phyloP scores from a whole-genome alignment of 805 yeast species.

The Saturnispora kantuleensis region DNA sequence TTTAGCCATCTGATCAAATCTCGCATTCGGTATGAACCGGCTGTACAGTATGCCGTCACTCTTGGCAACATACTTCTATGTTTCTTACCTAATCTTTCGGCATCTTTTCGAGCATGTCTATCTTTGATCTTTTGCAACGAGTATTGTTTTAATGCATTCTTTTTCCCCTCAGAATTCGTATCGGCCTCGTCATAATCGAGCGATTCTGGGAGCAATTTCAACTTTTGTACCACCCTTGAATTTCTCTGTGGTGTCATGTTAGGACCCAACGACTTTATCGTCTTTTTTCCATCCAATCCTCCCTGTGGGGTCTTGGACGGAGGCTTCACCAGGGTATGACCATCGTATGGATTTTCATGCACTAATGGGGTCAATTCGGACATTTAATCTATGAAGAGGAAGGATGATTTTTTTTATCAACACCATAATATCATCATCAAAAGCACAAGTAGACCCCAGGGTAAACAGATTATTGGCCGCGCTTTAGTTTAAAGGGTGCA shows the following conservation, averaged over 20 bases:
- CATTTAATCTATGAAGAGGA: too few species aligned
- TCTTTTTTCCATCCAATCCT: conserved; percentile 2
- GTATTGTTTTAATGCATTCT: conserved; percentile 29
- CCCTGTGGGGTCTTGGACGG: not conserved
- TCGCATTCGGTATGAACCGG: conserved; percentile 84
- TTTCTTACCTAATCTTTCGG: conserved; percentile 82
- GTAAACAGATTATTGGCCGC: too few species aligned
- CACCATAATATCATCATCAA: too few species aligned
- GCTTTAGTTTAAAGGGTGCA: too few species aligned
- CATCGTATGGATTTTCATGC: conserved; percentile 5
- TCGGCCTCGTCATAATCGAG: conserved; percentile 24
- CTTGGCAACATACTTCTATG: conserved; percentile 81
- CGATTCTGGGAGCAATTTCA: conserved; percentile 61
- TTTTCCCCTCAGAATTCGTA: conserved; percentile 13
- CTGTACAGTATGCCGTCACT: conserved; percentile 93
- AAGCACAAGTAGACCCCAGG: too few species aligned
- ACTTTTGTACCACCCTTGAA: conserved; percentile 63
- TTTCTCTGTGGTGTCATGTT: conserved; percentile 66
- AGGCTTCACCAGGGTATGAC: too few species aligned
- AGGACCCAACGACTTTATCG: conserved; percentile 30
- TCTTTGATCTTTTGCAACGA: conserved; percentile 84
- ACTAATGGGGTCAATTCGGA: too few species aligned
- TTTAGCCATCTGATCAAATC: conserved; percentile 79
- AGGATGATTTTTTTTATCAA: too few species aligned
- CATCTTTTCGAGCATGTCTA: conserved; percentile 83